These are phyloP conservation scores for Paraphoma sp. DNA, from an alignment of 2,329 filamentous ascomycete genomes.

Conservation along the genomic window DNA sequence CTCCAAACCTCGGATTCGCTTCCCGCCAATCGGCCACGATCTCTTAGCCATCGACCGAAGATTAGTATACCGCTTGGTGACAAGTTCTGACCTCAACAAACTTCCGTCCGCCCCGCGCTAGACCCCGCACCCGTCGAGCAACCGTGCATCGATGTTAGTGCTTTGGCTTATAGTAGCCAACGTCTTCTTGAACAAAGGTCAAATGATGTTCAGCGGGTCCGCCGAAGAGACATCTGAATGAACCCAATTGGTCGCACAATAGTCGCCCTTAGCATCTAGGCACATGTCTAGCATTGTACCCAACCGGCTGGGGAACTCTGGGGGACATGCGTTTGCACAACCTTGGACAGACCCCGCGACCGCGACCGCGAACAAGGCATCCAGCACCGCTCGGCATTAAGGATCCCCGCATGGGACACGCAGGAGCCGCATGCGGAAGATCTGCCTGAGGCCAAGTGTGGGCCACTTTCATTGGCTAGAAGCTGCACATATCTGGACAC, in stretches of 20 bases:
- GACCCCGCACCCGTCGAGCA: constrained; percentile 6
- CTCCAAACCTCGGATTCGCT: not conserved
- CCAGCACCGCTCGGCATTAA: constrained; percentile 15
- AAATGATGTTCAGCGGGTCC: too few species aligned
- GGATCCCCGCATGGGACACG: constrained; percentile 26
- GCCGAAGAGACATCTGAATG: too few species aligned
- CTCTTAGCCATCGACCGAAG: not conserved
- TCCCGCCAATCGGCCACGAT: not conserved
- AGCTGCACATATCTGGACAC: constrained; percentile 3
- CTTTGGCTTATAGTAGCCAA: too few species aligned
- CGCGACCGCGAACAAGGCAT: constrained; percentile 23
- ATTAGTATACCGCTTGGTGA: not conserved
- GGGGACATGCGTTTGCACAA: not conserved
- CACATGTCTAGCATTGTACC: not conserved
- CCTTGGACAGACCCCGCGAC: constrained; percentile 20
- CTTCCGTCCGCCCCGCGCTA: constrained; percentile 8
- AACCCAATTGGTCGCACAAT: too few species aligned
- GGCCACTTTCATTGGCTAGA: constrained; percentile 7
- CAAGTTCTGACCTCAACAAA: not conserved
- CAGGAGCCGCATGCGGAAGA: constrained; percentile 30
- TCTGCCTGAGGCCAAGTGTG: constrained; percentile 3
- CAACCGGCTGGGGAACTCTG: not conserved
- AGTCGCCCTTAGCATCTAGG: too few species aligned
- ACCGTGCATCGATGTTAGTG: not conserved
- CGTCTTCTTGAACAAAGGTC: too few species aligned